phyloP scores from a whole-genome alignment of 441 rosid species.

The Populus hybrid region DNA sequence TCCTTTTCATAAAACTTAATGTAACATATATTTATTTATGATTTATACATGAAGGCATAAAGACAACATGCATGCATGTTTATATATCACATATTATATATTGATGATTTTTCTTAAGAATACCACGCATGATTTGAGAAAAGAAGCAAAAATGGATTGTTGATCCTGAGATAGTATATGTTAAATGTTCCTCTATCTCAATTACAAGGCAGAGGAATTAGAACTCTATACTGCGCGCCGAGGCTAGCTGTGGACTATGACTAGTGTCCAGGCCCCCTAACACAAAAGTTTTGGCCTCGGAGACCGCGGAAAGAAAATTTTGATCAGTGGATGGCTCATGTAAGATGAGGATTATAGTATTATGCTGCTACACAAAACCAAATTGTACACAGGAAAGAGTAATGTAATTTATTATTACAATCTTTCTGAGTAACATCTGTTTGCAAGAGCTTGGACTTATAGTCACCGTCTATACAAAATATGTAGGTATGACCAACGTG shows the following conservation, averaged over 20 bases:
- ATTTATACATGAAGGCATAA: not conserved
- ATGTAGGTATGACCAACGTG: conserved; percentile 81
- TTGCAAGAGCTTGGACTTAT: not conserved
- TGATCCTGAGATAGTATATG: not conserved
- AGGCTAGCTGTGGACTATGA: not conserved
- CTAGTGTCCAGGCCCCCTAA: not conserved
- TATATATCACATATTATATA: not conserved
- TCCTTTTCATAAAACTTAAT: not conserved
- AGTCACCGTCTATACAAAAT: not conserved
- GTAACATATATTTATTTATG: not conserved
- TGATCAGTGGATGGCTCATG: not conserved
- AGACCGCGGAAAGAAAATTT: not conserved
- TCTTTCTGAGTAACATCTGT: not conserved
- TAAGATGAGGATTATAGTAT: no score
- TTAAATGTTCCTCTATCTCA: not conserved
- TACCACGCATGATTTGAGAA: not conserved
- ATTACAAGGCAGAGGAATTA: not conserved
- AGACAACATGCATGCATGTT: not conserved
- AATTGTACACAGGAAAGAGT: not conserved
- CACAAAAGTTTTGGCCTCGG: no score
- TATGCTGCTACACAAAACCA: not conserved
- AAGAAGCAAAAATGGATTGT: not conserved
- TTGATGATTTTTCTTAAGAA: not conserved
- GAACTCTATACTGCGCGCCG: not conserved
- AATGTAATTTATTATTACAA: not conserved